Evolutionary conservation across 768 basidiomycete species (phyloP), one percentile per base, ranked within the genome.

Genomic region (Naganishia vaughanmartiniae): DNA sequence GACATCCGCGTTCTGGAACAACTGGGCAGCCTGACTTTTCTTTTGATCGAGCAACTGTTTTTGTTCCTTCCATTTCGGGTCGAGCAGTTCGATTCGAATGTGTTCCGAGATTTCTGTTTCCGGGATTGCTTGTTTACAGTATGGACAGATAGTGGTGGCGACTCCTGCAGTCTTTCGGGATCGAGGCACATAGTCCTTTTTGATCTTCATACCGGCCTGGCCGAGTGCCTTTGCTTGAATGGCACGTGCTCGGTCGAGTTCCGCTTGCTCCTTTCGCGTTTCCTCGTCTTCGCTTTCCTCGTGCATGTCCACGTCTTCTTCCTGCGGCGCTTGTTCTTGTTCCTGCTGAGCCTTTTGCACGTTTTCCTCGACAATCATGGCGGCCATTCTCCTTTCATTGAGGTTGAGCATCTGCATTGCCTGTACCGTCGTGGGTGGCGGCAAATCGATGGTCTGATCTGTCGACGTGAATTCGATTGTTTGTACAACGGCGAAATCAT

Each of bases 21-120:
- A 73, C 48, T 83, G 73, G 42, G 78, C 77, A 24, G 82, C 76
- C 66, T 83, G 83, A 6, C 90, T 90, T 78, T 92, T 92, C 80
- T 94, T 90, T 39, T 89, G 87, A 80, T 99, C 96, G 76, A 94
- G 83, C 14, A 83, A 86, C 76, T 93, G 90, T 73, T 95, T 90
- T 80, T 95, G 92, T 73, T 93, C 92, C 81, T 97, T 97, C 94
- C 95, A 99, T 80, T 89, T 88, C 51, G 96, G 96, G 82, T 99
- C 96, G 75, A 99, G 86, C 72, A 97, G 82, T 80, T 99, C 96
- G 78, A 98, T 98, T 75, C 96, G 91, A 88, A 97, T 93, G 81
- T 98, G 96, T 79, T 98, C 94, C 75, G 95, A 88, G 54, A 98
- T 84, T 80, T 98, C 95, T 82, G 96, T 91, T 76, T 94, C 89